These are phyloP conservation scores for Middelhovenomyces tepae DNA, from an alignment of 805 yeast genomes.

Conservation along the genomic window DNA sequence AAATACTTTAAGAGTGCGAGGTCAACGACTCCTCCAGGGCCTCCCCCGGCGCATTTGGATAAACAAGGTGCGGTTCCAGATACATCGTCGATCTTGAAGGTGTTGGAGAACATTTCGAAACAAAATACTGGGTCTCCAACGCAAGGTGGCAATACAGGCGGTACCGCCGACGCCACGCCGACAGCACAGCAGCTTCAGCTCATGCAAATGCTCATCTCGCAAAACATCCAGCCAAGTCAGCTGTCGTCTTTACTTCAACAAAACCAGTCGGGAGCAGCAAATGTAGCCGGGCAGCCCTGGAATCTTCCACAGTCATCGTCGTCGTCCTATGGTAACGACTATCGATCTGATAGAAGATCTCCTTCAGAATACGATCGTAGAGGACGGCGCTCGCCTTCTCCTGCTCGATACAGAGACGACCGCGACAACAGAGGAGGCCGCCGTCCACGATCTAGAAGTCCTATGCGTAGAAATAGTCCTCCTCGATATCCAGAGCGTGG, in stretches of 20 bases:
- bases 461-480: constrained; percentile 9
- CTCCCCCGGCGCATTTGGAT: constrained; percentile 40
- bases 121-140: constrained; percentile 32
- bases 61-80: constrained; percentile 14
- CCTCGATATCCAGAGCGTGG: constrained; percentile 5
- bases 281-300: constrained; percentile 4
- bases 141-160: too few species aligned
- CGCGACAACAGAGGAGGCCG: neutral
- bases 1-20: constrained; percentile 40
- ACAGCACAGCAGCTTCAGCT: constrained; percentile 2
- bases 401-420: constrained; percentile 10
- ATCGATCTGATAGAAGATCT: neutral
- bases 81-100: constrained; percentile 53
- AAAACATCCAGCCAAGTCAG: constrained; percentile 1
- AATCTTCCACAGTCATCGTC: constrained; percentile 1
- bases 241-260: constrained; percentile 3
- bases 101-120: constrained; percentile 53
- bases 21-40: constrained; percentile 61
- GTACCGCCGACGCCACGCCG: too few species aligned
- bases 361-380: neutral
- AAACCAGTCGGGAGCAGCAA: constrained; percentile 3
- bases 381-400: constrained; percentile 18
- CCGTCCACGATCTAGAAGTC: constrained; percentile 5
- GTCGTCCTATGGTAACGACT: neutral
- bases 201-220: constrained; percentile 2